phyloP scores from a whole-genome alignment of 495 filamentous ascomycete genomes.

The Tuber umbilicatum region DNA sequence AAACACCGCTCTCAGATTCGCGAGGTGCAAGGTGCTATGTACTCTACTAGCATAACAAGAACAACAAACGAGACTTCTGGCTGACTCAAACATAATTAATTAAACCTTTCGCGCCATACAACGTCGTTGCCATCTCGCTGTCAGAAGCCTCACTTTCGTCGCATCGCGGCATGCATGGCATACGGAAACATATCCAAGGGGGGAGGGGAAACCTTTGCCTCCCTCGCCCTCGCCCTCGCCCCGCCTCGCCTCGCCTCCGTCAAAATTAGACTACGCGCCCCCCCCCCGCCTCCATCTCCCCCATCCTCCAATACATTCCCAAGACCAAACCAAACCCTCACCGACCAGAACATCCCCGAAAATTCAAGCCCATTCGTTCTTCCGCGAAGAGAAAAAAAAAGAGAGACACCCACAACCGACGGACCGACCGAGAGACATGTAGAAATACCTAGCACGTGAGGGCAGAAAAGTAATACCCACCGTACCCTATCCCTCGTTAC shows the following conservation, averaged over 20 bases:
- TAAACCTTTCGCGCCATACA: neutral
- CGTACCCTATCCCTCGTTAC: no score
- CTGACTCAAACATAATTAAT: neutral
- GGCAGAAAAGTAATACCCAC: neutral
- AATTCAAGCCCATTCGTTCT: neutral
- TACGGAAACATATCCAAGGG: neutral
- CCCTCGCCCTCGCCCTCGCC: neutral
- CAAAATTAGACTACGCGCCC: constrained; percentile 3
- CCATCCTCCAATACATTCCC: neutral
- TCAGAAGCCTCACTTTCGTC: neutral
- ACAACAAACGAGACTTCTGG: no score
- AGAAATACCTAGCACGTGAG: neutral
- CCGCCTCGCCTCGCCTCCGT: neutral
- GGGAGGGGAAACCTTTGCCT: neutral
- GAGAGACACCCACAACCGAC: neutral
- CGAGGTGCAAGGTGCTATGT: neutral
- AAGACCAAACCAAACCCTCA: neutral
- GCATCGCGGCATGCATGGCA: no score
- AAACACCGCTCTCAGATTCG: neutral
- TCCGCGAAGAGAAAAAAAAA: neutral
- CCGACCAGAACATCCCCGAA: neutral
- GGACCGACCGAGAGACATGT: neutral
- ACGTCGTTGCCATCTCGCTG: neutral
- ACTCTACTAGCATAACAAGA: no score
- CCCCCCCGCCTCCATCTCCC: neutral